Evolutionary conservation across 495 filamentous ascomycete species (phyloP).

Genomic region (Chlorociboria aeruginascens): DNA sequence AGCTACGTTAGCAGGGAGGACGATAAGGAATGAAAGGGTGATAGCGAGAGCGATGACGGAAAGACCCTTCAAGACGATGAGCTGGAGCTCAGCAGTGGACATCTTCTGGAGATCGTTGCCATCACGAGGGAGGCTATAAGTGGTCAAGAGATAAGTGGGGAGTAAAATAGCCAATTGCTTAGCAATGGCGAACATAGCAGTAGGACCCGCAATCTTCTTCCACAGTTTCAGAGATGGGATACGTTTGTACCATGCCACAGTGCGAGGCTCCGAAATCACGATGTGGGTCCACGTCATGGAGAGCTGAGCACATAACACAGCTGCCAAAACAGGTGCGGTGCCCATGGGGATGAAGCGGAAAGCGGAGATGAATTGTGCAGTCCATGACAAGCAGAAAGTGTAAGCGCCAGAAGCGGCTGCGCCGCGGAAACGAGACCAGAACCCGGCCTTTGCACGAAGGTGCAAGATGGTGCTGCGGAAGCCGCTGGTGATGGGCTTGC

Average conservation of each 20-base stretch:
- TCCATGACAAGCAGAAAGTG: not conserved
- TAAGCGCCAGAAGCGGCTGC: slow-evolving; percentile 7
- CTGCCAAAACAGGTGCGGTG: slow-evolving; percentile 4
- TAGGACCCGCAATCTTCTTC: slow-evolving; percentile 17
- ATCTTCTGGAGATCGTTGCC: not conserved
- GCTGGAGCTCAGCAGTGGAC: not conserved
- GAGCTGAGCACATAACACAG: slow-evolving; percentile 13
- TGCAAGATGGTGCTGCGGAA: slow-evolving; percentile 12
- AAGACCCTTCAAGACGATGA: slow-evolving; percentile 4
- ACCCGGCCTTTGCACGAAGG: slow-evolving; percentile 12
- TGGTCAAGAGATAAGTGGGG: slow-evolving; percentile 2
- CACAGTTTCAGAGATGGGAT: slow-evolving; percentile 10
- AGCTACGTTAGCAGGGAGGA: slow-evolving; percentile 50
- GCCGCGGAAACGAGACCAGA: slow-evolving; percentile 15
- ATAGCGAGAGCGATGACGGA: slow-evolving; percentile 5
- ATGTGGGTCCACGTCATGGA: slow-evolving; percentile 18
- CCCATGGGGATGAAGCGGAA: slow-evolving; percentile 1
- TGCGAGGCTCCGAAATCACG: slow-evolving; percentile 19
- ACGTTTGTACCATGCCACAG: slow-evolving; percentile 17
- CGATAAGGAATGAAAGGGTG: slow-evolving; percentile 28
- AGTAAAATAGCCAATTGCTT: slow-evolving; percentile 13
- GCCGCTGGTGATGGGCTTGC: slow-evolving; percentile 12
- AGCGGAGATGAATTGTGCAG: not conserved
- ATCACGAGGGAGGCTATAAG: not conserved
- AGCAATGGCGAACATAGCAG: slow-evolving; percentile 14